A percentile compares a stretch with the other conserved stretches of the same genome.
Evolutionary conservation across 179 eudicot species (phyloP).

Genomic region (Vitellaria paradoxa): DNA sequence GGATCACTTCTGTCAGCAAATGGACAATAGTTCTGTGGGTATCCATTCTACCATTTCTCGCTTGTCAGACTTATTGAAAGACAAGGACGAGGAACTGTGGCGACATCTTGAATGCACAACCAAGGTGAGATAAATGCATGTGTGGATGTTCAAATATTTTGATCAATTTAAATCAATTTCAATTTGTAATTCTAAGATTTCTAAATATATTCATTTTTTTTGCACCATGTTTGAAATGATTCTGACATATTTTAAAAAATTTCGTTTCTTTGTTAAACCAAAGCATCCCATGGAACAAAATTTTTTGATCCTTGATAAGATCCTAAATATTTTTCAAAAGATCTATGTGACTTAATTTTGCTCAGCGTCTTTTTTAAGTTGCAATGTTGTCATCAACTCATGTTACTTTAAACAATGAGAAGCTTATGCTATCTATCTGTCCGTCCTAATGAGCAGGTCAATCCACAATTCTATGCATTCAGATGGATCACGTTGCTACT

Average conservation of each 20-base stretch:
- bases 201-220: no score
- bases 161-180: no score
- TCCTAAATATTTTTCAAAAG: no score
- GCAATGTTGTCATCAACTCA: background rate
- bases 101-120: slow-evolving; percentile 56
- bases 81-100: slow-evolving; percentile 67
- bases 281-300: no score
- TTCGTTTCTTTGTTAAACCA: no score
- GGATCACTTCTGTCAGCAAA: slow-evolving; percentile 72
- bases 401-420: background rate
- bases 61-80: slow-evolving; percentile 44
- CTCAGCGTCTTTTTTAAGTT: background rate
- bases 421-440: no score
- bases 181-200: no score
- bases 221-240: no score
- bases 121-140: slow-evolving; percentile 31
- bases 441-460: slow-evolving; percentile 38
- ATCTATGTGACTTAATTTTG: no score
- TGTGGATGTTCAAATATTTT: background rate
- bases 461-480: slow-evolving; percentile 69
- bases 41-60: slow-evolving; percentile 63
- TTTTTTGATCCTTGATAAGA: no score
- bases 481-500: slow-evolving; percentile 78
- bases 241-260: background rate
- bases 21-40: slow-evolving; percentile 65